Conservation (phyloP, 106 monocot genomes). For the Dendrobium catenatum region DNA sequence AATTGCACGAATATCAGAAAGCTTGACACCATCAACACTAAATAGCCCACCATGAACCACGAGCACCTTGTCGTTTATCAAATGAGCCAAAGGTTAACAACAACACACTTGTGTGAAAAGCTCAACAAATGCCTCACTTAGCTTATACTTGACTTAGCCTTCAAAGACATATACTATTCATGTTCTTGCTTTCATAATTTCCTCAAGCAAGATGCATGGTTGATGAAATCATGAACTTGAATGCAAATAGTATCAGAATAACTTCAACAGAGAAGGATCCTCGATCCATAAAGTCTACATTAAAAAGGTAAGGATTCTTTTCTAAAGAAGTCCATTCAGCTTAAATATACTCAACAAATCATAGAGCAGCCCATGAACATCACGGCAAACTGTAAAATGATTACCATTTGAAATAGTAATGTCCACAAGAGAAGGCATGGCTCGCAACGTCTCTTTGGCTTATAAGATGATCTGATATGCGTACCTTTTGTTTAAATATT, state of each 20-base stretch:
- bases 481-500: conserved; percentile 31
- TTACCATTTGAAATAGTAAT: conserved; percentile 56
- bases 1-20: conserved; percentile 74
- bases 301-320: conserved; percentile 95
- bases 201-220: conserved; percentile 66
- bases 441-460: conserved; percentile 50
- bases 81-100: conserved; percentile 83
- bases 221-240: conserved; percentile 87
- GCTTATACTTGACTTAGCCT: conserved; percentile 85
- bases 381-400: conserved; percentile 90
- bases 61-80: conserved; percentile 84
- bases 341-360: conserved; percentile 93
- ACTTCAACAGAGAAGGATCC: conserved; percentile 98
- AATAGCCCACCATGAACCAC: conserved; percentile 97
- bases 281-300: conserved; percentile 97
- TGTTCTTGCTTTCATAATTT: conserved; percentile 91
- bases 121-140: conserved; percentile 81
- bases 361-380: conserved; percentile 97
- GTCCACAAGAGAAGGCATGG: conserved; percentile 88
- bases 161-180: conserved; percentile 96
- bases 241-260: conserved; percentile 90
- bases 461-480: conserved; percentile 83
- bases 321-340: conserved; percentile 90
- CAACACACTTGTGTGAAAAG: conserved; percentile 95
- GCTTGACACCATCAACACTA: conserved; percentile 93